Evolutionary conservation across 2,329 filamentous ascomycete species (phyloP), one percentile per base, ranked within the genome.

Genomic region (Aureobasidium sp.): DNA sequence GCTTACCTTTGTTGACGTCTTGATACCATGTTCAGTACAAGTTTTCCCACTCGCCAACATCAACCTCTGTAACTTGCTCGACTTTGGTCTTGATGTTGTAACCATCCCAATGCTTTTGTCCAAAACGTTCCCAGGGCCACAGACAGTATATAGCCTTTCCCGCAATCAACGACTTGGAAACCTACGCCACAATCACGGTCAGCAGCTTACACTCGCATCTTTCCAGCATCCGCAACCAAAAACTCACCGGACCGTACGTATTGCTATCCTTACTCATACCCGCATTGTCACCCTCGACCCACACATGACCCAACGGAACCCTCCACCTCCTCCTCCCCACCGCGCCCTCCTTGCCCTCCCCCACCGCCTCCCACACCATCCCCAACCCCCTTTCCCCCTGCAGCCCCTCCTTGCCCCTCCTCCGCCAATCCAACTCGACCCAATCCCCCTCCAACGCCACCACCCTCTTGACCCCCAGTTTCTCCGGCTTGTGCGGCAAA

Each of bases 281-380:
- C 67, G 83, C 82, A 67, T 88, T 90, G 70, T 99, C 94, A 1
- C 94, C 94, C 71, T 97, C 93, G 0, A 99, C 84, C 94, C 94
- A 99, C 29, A 97, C 81, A 76, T 97, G 92, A 19, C 90, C 90
- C 64, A 81, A 81, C 5, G 92, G 93, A 23, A 99, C 83, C 64
- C 81, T 80, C 47, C 88, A 71, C 61, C 65, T 71, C 1, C 72
- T 69, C 66, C 64, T 64, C 29, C 65, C 62, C 9, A 57, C 40
- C 15, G 42, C 53, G 7, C 42, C 53, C 25, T 54, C 45, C n/a
- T 46, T 33, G 23, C 37, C 21, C 49, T 55, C 57, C 4, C 57
- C 59, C 15, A 60, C 23, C 40, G 55, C 37, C 31, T 64, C 57
- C 65, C 65, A 62, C 23, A 63, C 47, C 63, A 69, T 65, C 0